Base-by-base conservation (phyloP, 2,329 filamentous ascomycete species). In the Colletotrichum cuscutae region DNA sequence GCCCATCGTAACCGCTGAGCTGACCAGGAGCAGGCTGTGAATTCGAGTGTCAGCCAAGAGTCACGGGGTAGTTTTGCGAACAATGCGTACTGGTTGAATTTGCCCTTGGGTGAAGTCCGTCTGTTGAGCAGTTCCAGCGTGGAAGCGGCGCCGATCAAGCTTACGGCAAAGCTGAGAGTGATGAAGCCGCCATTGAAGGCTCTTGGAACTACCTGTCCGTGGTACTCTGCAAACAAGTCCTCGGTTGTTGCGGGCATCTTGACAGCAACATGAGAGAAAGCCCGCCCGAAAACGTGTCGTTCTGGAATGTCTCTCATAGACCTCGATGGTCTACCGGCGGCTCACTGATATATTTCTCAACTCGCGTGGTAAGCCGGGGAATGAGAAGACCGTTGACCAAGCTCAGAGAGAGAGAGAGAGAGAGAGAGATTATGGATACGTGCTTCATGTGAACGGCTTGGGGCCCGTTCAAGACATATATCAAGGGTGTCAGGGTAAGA, bases 121-220 rank as follows among this genome's bases (percentile, higher is more conserved):
- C 94, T 86, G 79, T 97, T 93, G 64, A 97, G 90, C 71, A 97
- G 84, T 81, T 97, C 95, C 37, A 97, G 86, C 0, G 95, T 95
- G 4, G 94, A 94, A 63, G 90, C 88, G 61, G 94, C 92, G 74
- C 95, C 95, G 75, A 95, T 88, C 42, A 94, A 86, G 78, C 94
- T 96, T 77, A 95, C 93, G 76, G 94, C 85, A 74, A 93, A 90
- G 78, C 94, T 97, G 76, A 94, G 86, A 28, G 92, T 87, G 13
- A 96, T 88, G 77, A 94, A 92, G 52, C 90, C 90, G 4, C 87
- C 82, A 74, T 86, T 85, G 81, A 88, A 91, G 63, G 82, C 82
- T 58, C 84, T 83, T 28, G 86, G 86, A 28, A 89, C 85, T 22
- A 88, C 78, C 54, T 84, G 78, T 26, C 84, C 86, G 73, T 85